Evolutionary conservation across 2,329 filamentous ascomycete genomes (phyloP).

Genomic region (Samsoniella hepiali): DNA sequence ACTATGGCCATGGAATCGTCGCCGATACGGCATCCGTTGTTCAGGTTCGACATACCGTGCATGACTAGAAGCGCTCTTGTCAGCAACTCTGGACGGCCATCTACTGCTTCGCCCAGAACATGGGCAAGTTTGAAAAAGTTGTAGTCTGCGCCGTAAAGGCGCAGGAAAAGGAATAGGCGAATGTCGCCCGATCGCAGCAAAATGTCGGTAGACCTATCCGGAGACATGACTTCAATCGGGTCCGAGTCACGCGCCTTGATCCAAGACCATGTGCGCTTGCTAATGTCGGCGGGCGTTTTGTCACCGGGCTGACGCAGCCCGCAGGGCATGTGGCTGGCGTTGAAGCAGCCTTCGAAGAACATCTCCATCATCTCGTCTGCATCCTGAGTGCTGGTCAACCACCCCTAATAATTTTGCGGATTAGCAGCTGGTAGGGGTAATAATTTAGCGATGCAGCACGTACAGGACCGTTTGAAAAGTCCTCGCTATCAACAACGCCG

Average conservation of each 20-base stretch:
- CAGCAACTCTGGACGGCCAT: not conserved
- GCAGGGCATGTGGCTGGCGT: slow-evolving; percentile 28
- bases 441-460: slow-evolving; percentile 16
- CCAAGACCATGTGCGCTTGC: slow-evolving; percentile 32
- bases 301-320: slow-evolving; percentile 29
- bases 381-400: slow-evolving; percentile 37
- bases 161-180: not conserved
- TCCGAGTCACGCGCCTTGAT: slow-evolving; percentile 20
- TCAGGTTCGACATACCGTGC: not conserved
- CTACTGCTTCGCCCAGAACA: not conserved
- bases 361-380: slow-evolving; percentile 33
- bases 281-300: slow-evolving; percentile 28
- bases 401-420: slow-evolving; percentile 27
- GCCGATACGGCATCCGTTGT: not conserved
- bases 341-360: slow-evolving; percentile 37
- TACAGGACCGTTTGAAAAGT: slow-evolving; percentile 33
- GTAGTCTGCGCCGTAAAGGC: not conserved
- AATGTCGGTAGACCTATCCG: not conserved
- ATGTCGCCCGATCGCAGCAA: slow-evolving; percentile 3
- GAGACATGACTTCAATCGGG: not conserved
- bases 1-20: not conserved
- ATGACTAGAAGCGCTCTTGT: rapidly evolving
- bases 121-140: not conserved
- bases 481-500: slow-evolving; percentile 36
- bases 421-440: not conserved